These are phyloP conservation scores for Auricularia cornea DNA, from an alignment of 768 basidiomycete species.

Conservation along the genomic window DNA sequence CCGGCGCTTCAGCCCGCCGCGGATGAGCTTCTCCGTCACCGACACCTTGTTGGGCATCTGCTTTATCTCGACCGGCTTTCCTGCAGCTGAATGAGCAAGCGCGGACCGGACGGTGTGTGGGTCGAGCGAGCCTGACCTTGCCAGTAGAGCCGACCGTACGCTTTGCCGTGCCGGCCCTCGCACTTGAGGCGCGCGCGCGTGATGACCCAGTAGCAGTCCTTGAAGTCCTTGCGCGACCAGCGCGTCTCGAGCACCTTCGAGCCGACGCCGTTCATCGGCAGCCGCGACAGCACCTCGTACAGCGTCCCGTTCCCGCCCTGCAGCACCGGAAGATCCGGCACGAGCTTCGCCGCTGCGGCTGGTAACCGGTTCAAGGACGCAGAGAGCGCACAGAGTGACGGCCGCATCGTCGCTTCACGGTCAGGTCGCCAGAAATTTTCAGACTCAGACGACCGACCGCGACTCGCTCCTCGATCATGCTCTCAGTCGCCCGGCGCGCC, in stretches of 20 bases:
- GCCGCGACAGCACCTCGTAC: conserved; percentile 62
- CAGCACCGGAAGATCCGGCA: conserved; percentile 5
- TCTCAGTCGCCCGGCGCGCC: background rate
- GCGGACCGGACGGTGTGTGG: background rate
- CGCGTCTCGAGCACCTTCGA: conserved; percentile 61
- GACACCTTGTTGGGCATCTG: conserved; percentile 42
- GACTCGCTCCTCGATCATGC: background rate
- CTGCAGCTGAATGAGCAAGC: background rate
- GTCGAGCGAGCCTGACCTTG: conserved; percentile 43
- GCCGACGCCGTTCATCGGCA: conserved; percentile 60
- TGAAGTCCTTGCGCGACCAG: conserved; percentile 63
- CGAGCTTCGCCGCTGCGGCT: background rate
- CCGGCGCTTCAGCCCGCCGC: conserved; percentile 63
- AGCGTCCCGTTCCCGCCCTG: conserved; percentile 45
- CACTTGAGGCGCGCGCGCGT: conserved; percentile 64
- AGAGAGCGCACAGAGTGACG: background rate
- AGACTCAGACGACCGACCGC: background rate
- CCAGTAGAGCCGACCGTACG: conserved; percentile 76
- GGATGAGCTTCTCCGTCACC: conserved; percentile 48
- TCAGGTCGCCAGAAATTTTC: too few relatives aligned
- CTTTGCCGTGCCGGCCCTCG: conserved; percentile 70
- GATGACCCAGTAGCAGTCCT: conserved; percentile 64
- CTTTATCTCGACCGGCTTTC: background rate
- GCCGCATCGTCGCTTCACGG: too few relatives aligned
- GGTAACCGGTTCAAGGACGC: background rate